Conservation (phyloP, 2,329 filamentous ascomycete genomes). For the Pseudogymnoascus destructans region DNA sequence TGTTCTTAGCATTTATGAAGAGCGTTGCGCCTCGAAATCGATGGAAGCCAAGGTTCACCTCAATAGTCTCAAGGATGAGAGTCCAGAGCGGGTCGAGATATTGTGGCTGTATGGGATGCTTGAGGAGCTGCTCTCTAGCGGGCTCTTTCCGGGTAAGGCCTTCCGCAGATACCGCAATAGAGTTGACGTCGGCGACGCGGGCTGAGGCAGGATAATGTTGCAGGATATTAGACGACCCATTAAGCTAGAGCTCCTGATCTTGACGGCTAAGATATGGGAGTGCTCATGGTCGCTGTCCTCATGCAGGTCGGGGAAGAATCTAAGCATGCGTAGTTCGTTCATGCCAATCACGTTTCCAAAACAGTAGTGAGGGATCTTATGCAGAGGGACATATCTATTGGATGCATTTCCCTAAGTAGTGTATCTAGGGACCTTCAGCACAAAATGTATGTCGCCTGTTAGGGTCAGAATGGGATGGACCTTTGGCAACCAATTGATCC, state of each 20-base stretch:
- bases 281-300: neutral
- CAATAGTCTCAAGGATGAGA: neutral
- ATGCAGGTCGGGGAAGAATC: neutral
- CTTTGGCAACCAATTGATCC: neutral
- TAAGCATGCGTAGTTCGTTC: neutral
- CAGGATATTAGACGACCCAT: neutral
- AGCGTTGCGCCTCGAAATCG: neutral
- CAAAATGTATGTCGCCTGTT: neutral
- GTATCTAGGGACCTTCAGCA: neutral
- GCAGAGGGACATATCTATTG: neutral
- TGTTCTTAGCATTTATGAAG: neutral
- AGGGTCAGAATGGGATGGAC: neutral
- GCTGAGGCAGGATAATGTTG: neutral
- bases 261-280: neutral
- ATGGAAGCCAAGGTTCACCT: neutral
- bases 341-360: neutral
- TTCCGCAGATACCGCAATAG: neutral
- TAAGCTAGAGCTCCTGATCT: neutral
- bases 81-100: neutral
- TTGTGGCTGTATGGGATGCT: neutral
- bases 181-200: neutral
- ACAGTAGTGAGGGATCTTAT: neutral
- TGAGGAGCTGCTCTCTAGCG: neutral
- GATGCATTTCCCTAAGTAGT: neutral
- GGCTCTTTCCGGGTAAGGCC: neutral